Conservation (phyloP, 1,284 basidiomycete genomes). For the Leccinum griseonigrum region DNA sequence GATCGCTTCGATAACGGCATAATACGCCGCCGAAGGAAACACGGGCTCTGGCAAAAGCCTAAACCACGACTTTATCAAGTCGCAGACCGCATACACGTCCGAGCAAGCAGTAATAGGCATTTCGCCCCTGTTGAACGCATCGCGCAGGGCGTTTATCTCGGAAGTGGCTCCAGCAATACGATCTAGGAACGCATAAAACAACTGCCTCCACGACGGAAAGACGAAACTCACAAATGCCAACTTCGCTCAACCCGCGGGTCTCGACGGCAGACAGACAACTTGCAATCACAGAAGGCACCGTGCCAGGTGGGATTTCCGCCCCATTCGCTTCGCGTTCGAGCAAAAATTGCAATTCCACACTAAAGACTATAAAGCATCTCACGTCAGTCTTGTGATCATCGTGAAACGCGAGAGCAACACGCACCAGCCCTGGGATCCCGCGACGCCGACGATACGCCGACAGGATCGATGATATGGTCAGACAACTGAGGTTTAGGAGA, state of each 20-base stretch:
- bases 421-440: slow-evolving; percentile 64
- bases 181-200: slow-evolving; percentile 40
- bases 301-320: slow-evolving; percentile 48
- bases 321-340: slow-evolving; percentile 60
- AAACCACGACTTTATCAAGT: slow-evolving; percentile 82
- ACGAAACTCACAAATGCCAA: slow-evolving; percentile 72
- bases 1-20: slow-evolving; percentile 65
- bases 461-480: slow-evolving; percentile 63
- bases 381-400: slow-evolving; percentile 5
- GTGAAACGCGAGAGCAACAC: slow-evolving; percentile 23
- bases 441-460: slow-evolving; percentile 35
- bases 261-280: slow-evolving; percentile 70
- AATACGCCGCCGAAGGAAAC: slow-evolving; percentile 68
- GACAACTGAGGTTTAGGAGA: slow-evolving; percentile 65
- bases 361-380: slow-evolving; percentile 56
- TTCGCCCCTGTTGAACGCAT: slow-evolving; percentile 72
- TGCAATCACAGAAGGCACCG: slow-evolving; percentile 64
- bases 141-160: slow-evolving; percentile 65
- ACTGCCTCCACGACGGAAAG: not conserved
- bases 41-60: slow-evolving; percentile 74
- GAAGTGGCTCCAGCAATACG: slow-evolving; percentile 78
- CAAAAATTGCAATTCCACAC: slow-evolving; percentile 68
- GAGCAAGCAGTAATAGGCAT: slow-evolving; percentile 55
- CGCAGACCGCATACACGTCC: slow-evolving; percentile 80
- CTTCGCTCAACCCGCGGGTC: slow-evolving; percentile 68